Base-by-base conservation (phyloP, 257 asterid species). In the Nicotiana obtusifolia region DNA sequence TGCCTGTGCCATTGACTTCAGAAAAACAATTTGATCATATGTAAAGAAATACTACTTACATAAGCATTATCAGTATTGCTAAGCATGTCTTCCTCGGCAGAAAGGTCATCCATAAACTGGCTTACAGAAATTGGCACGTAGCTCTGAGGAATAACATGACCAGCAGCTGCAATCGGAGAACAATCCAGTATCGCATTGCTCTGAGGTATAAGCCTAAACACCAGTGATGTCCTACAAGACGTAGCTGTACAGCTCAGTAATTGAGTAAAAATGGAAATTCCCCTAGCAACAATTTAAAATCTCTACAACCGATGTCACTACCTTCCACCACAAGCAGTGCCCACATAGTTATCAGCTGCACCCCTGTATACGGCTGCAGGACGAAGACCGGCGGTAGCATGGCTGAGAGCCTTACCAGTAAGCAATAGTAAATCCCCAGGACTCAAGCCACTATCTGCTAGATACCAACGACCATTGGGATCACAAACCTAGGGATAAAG, bases 331-430 rank as follows among this genome's bases (percentile, higher is more conserved):
- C 84, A 65, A 81, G 85, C 73, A 80, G 94, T 62, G 66, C 82
- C 84, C 73, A 87, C 77, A 87, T 82, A 71, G 76, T 84, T 88
- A 80, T 91, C 97, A 83, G 90, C 86, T 41, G 87, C 78, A 73
- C 84, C 79, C 69, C 97, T 88, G 87, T 91, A 91, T 57, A 90
- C 83, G 76, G 97, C 91, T 78, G 98, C 97, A 83, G 97, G 93
- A 49, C 95, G 91, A 86, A 92, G 92, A 54, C 98, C 97, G 33
- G 97, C 99, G 80, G 99, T 95, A 44, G 90, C 90, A 84, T 95
- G 96, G 88, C 98, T 91, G 84, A 95, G 97, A 83, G 97, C 95
- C 89, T 90, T 95, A 78, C 99, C 99, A n/a, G 99, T 91, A 35
- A 95, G 90, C 83, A 95, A 84, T 84, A 95, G 82, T 75, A 95